These are phyloP conservation scores for Lactarius indigo DNA, from an alignment of 768 basidiomycete genomes.

Conservation along the genomic window DNA sequence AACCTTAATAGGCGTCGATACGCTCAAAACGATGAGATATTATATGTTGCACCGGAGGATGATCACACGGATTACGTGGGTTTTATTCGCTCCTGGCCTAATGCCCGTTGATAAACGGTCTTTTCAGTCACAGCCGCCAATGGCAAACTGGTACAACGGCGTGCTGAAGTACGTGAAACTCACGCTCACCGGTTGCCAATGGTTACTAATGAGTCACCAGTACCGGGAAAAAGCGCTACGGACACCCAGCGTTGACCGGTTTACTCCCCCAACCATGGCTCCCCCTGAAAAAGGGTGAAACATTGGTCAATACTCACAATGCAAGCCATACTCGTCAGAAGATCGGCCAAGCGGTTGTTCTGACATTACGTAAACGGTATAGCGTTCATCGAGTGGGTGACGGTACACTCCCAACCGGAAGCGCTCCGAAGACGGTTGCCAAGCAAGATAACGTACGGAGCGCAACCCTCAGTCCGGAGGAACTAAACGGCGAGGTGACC, in stretches of 20 bases:
- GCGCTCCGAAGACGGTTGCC: conserved; percentile 13
- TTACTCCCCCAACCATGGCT: conserved; percentile 93
- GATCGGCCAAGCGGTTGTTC: conserved; percentile 63
- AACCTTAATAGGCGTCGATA: conserved; percentile 85
- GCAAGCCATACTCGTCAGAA: conserved; percentile 35
- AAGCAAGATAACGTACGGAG: conserved; percentile 22
- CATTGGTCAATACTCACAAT: conserved; percentile 57
- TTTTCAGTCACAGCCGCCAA: conserved; percentile 86
- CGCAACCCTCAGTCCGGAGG: neutral
- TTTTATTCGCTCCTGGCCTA: conserved; percentile 7
- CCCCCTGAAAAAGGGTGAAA: conserved; percentile 80
- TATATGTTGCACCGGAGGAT: conserved; percentile 95
- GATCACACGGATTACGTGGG: conserved; percentile 84
- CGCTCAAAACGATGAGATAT: conserved; percentile 87
- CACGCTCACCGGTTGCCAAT: neutral
- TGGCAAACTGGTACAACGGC: conserved; percentile 92
- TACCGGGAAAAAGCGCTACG: conserved; percentile 92
- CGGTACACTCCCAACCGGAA: conserved; percentile 7
- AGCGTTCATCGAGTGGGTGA: conserved; percentile 45
- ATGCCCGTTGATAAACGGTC: conserved; percentile 9
- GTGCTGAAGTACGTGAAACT: conserved; percentile 70
- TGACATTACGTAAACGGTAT: conserved; percentile 74
- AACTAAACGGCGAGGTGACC: conserved; percentile 7
- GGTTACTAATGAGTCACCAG: conserved; percentile 35
- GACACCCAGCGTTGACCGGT: conserved; percentile 93